These are phyloP conservation scores for Suillus weaverae DNA, from an alignment of 768 basidiomycete species.

Conservation along the genomic window DNA sequence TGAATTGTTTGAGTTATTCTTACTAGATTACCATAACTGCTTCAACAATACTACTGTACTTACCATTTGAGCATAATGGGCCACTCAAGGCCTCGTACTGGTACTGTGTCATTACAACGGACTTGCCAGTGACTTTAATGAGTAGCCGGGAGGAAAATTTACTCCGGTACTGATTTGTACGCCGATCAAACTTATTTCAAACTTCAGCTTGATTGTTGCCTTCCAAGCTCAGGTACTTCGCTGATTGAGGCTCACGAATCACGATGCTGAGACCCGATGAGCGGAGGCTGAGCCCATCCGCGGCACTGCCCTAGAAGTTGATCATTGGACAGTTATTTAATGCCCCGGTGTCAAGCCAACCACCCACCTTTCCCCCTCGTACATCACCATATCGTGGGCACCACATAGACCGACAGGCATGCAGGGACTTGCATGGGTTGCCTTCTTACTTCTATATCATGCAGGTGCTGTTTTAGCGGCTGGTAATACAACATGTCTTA, in stretches of 20 bases:
- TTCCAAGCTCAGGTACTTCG: not conserved
- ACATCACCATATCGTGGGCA: not conserved
- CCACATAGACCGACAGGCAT: not conserved
- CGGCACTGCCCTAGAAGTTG: not conserved
- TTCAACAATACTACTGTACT: not conserved
- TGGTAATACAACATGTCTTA: conserved; percentile 20
- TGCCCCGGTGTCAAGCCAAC: not conserved
- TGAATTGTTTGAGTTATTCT: not conserved
- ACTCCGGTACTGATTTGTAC: too few relatives aligned
- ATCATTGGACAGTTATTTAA: not conserved
- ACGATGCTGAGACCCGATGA: too few relatives aligned
- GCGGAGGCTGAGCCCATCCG: too few relatives aligned
- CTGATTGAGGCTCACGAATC: not conserved
- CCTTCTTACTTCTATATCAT: not conserved
- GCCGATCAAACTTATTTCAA: not conserved
- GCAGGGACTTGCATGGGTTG: not conserved
- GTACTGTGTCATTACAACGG: too few relatives aligned
- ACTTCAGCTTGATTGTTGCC: not conserved
- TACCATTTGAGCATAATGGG: not conserved
- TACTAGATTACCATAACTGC: too few relatives aligned
- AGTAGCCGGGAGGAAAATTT: too few relatives aligned
- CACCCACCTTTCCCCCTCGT: not conserved
- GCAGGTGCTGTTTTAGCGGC: not conserved
- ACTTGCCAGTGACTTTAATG: too few relatives aligned
- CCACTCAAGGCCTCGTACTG: too few relatives aligned